Evolutionary conservation across 352 stramenopile species (phyloP), one percentile per base, ranked within the genome.

Genomic region (Phytophthora lateralis): DNA sequence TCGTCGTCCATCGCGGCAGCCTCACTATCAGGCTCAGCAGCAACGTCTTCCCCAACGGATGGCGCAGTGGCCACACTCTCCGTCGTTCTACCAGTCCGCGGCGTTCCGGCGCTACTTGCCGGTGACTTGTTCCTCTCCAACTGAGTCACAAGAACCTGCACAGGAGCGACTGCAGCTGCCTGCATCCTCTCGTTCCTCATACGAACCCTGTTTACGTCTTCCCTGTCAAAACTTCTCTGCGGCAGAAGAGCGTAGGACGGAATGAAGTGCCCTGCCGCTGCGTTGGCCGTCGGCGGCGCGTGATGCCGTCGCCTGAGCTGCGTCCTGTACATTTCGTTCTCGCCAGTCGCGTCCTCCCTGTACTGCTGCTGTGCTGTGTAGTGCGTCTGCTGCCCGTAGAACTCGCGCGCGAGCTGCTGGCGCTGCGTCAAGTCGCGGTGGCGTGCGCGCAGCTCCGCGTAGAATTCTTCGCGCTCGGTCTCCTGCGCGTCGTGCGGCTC

Each of bases 401-500:
- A 49, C 24, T 70, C 62, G 1, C 56, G 18, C 8, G 55, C 55
- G 1, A 66, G 24, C 1, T 35, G 37, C 32, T 70, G 62, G 10
- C 62, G 30, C 12, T 70, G 43, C 27, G 55, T 62, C 14, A 71
- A 20, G n/a, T 55, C 52, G 30, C 63, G 51, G 38, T 71, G 63
- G n/a, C 63, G 63, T 15, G 63, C 56, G 12, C 63, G 38, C 24
- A 71, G 45, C 18, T 71, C 49, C 38, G 42, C 56, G 56, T 66
- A 71, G 20, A 66, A 66, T 0, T 44, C 56, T 4, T 57, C 29
- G 24, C 63, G 63, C 29, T 59, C 49, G 49, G 56, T 10, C 21
- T 46, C 32, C 35, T 59, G 39, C 4, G 24, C 30, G 21, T 57
- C 26, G 12, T 35, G 34, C 18, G n/a, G 48, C 34, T 44, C 17